phyloP scores from a whole-genome alignment of 495 filamentous ascomycete genomes.

The Podospora appendiculata region DNA sequence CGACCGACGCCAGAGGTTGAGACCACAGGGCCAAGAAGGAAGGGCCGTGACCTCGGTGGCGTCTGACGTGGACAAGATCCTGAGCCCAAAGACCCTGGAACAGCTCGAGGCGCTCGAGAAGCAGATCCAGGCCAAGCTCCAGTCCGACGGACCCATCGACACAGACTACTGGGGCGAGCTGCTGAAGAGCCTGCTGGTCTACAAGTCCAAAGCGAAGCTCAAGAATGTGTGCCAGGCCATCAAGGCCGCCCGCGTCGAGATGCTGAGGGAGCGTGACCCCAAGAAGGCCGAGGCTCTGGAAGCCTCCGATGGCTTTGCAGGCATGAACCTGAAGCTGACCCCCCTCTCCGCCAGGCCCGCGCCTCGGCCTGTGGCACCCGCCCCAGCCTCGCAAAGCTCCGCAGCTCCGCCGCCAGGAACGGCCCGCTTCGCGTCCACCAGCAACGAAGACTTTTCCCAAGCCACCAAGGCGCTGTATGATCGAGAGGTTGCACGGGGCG shows the following conservation, averaged over 20 bases:
- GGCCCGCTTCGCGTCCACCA: conserved; percentile 65
- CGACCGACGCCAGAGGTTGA: conserved; percentile 62
- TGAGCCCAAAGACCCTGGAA: conserved; percentile 79
- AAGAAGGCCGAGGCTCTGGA: conserved; percentile 56
- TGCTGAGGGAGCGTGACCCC: conserved; percentile 58
- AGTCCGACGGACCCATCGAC: conserved; percentile 87
- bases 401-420: conserved; percentile 46
- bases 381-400: conserved; percentile 8
- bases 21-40: conserved; percentile 52
- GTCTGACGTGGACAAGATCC: conserved; percentile 76
- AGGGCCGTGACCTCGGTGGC: conserved; percentile 75
- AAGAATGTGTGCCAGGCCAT: conserved; percentile 74
- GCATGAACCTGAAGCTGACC: conserved; percentile 3
- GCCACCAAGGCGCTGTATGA: conserved; percentile 90
- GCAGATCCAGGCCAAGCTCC: conserved; percentile 75
- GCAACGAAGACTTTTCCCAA: conserved; percentile 82
- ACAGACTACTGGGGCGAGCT: conserved; percentile 97
- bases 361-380: conserved; percentile 11
- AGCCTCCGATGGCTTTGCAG: conserved; percentile 19
- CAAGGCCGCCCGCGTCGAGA: conserved; percentile 62
- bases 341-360: conserved; percentile 15
- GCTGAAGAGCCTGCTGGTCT: conserved; percentile 72
- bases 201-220: conserved; percentile 85
- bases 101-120: conserved; percentile 76
- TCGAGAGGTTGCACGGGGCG: conserved; percentile 83